Evolutionary conservation across 441 rosid species (phyloP), one percentile per base, ranked within the genome.

Genomic region (Erodium chrysanthum): DNA sequence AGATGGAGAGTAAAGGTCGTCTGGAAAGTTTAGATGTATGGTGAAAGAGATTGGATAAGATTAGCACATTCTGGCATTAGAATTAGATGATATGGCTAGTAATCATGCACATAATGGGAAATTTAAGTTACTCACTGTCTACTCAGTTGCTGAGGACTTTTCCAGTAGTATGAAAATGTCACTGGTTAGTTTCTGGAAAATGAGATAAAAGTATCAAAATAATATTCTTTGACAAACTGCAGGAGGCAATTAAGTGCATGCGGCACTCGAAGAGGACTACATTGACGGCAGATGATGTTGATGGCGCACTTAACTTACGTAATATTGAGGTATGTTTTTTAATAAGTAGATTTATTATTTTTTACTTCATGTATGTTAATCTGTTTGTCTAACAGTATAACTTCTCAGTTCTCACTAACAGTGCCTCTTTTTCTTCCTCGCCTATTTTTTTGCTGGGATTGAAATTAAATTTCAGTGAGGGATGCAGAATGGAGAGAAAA

Each of bases 211-310:
- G 54, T 65, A 35, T 7, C 64, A n/a, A 21, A 68, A 10, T 68
- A 62, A 17, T 72, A 25, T 58, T 25, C 29, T 69, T 60, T 70
- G 59, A 68, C 78, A 70, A 66, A 72, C 37, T 65, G 23, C 81
- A 90, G 88, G 96, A 93, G 77, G 92, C 98, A 40, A 80, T 88
- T 68, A 93, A 93, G 77, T 90, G 92, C 71, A 93, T 93, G 98
- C 92, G 90, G 48, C 98, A 93, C 73, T 90, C 98, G 0, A 87
- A 79, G 83, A 83, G 97, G 74, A 85, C 91, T 4, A 83, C 69
- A 64, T 74, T 90, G 75, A 86, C 95, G 2, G 70, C 86, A 23
- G 83, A 86, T 23, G 97, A 93, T 75, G 98, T 93, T 42, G 94
- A 88, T 75, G 82, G 84, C 69, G 97, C 98, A 63, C 88, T 90